phyloP scores from a whole-genome alignment of 1,284 basidiomycete genomes.

The Farysia itapuensis region DNA sequence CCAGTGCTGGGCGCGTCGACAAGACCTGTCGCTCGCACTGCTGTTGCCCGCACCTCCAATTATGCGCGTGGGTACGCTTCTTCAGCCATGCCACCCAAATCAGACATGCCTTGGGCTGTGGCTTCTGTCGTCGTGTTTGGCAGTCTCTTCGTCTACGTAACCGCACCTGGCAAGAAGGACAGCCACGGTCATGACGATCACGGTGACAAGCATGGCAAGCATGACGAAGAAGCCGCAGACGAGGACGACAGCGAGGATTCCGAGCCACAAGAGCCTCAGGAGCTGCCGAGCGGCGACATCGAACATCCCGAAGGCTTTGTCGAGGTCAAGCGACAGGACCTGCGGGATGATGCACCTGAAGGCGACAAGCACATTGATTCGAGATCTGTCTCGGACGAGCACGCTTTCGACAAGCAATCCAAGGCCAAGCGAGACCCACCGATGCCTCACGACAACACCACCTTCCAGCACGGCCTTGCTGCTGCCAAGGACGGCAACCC shows the following conservation, averaged over 20 bases:
- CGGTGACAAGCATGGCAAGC: not conserved
- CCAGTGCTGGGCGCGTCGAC: too few relatives aligned
- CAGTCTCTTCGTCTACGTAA: constrained; percentile 41
- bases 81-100: constrained; percentile 3
- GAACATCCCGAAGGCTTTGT: constrained; percentile 40
- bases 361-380: constrained; percentile 37
- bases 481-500: constrained; percentile 40
- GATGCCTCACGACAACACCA: constrained; percentile 25
- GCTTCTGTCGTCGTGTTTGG: constrained; percentile 40
- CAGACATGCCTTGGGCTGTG: constrained; percentile 41
- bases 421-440: constrained; percentile 20
- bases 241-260: constrained; percentile 11
- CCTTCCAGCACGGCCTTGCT: constrained; percentile 38
- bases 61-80: too few relatives aligned
- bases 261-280: constrained; percentile 22
- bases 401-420: constrained; percentile 31
- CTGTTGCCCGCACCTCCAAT: too few relatives aligned
- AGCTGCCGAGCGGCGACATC: constrained; percentile 37
- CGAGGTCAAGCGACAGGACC: constrained; percentile 32
- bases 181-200: constrained; percentile 10
- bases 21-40: too few relatives aligned
- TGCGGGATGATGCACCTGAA: constrained; percentile 26
- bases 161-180: constrained; percentile 27
- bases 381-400: constrained; percentile 22
- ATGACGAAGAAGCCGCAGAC: constrained; percentile 14